Base-by-base conservation (phyloP, 78 protist genomes). In the Dictyostelium capitatum region DNA sequence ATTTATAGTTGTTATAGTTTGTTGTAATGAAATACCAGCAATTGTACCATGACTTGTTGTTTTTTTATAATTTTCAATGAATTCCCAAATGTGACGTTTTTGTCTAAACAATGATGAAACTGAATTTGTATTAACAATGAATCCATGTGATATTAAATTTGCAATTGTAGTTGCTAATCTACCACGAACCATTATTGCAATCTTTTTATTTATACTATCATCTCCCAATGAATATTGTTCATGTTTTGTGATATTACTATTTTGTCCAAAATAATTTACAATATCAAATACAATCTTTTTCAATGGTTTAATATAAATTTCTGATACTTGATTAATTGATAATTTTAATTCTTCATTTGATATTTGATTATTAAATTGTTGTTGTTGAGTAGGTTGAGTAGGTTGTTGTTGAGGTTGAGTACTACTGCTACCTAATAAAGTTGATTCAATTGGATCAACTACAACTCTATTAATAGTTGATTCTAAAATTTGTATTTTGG, bases 61-160 rank as follows among this genome's bases (percentile, higher is more conserved):
- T 23, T 51, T 74, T 64, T 51, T 57, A 77, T 77, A 59, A 6
- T 46, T 64, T 51, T 87, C 84, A 14, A 87, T 87, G 69, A 87
- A 87, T 32, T 74, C 83, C 93, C 93, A 87, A 20, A 87, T 65
- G 51, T 87, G 84, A 43, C 75, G 77, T 28, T 32, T 57, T 25
- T 62, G n/a, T 46, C 57, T 37, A 46, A 73, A 73, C 10, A 73
- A 19, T 46, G 50, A 46, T 1, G 47, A 65, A 67, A 25, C 75
- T 17, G n/a, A 14, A 62, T 20, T 62, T 20, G 5, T 43, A 17
- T 41, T 50, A 11, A 51, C 32, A 1, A 25, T 46, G 79, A 87
- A 87, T 9, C 93, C 93, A 32, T 87, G 93, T 77, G 93, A 87
- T 7, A 87, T 41, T 20, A 87, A 30, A 28, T 87, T 70, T 14